Evolutionary conservation across 1,139 yeast genomes (phyloP).

Genomic region (Yamadazyma oceani): DNA sequence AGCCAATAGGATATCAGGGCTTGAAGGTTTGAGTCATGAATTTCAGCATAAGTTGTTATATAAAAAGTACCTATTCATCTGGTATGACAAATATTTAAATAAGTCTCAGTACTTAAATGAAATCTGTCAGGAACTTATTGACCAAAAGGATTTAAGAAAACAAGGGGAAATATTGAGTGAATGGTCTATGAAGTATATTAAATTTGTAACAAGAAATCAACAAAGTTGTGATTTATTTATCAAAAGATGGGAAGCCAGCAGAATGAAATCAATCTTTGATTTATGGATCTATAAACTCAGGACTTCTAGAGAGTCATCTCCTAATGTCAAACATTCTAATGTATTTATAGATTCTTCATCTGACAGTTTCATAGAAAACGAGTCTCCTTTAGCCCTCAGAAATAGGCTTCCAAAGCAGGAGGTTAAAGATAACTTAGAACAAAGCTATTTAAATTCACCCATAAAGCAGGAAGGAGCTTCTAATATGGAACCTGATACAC

Average conservation of each 20-base stretch:
- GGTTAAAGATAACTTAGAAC: constrained; percentile 8
- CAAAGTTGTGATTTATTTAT: constrained; percentile 38
- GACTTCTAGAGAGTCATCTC: constrained; percentile 14
- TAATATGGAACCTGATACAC: constrained; percentile 21
- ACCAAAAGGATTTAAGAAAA: constrained; percentile 27
- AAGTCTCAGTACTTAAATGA: constrained; percentile 26
- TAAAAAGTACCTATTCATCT: constrained; percentile 31
- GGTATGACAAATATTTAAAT: constrained; percentile 34
- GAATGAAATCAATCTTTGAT: constrained; percentile 33
- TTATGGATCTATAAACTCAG: constrained; percentile 33
- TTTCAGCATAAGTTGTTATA: constrained; percentile 25
- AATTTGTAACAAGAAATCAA: constrained; percentile 31
- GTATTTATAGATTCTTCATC: constrained; percentile 14
- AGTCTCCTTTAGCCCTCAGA: constrained; percentile 36
- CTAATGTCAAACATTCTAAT: constrained; percentile 14
- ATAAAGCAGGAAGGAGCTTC: constrained; percentile 21
- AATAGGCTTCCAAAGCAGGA: constrained; percentile 3
- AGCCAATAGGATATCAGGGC: constrained; percentile 6
- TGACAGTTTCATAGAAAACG: constrained; percentile 26
- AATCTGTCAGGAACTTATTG: constrained; percentile 29
- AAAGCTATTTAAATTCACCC: constrained; percentile 36
- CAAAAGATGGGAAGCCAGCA: constrained; percentile 32
- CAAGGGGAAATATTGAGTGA: constrained; percentile 28
- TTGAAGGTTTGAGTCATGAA: constrained; percentile 15
- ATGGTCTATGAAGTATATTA: constrained; percentile 43